phyloP scores from a whole-genome alignment of 1,284 basidiomycete species.

The Sanghuangporus sanghuang region DNA sequence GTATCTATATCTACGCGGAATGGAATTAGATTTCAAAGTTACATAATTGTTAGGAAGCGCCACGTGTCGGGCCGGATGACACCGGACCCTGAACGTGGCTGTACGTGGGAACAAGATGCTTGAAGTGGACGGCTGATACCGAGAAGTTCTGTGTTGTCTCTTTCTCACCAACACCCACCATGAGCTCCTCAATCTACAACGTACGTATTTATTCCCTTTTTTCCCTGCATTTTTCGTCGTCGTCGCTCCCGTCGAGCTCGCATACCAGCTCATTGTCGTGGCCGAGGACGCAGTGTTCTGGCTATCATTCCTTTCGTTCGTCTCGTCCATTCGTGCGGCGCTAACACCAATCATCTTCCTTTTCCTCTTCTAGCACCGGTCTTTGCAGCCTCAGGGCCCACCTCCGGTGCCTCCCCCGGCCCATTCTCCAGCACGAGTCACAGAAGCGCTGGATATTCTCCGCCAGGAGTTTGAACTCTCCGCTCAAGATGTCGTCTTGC shows the following conservation, averaged over 20 bases:
- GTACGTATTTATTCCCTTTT: conserved; percentile 27
- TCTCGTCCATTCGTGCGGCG: not conserved
- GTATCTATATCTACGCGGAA: too few relatives aligned
- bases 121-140: not conserved
- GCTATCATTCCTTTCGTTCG: not conserved
- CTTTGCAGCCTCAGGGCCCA: conserved; percentile 54
- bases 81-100: not conserved
- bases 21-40: too few relatives aligned
- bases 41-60: not conserved
- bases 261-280: not conserved
- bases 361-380: conserved; percentile 48
- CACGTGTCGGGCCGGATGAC: not conserved
- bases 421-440: conserved; percentile 47
- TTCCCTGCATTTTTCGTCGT: conserved; percentile 4
- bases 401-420: conserved; percentile 36
- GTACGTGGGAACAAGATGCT: not conserved
- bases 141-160: not conserved
- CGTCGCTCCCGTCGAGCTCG: not conserved
- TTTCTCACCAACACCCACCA: conserved; percentile 16
- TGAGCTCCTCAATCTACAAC: conserved; percentile 46
- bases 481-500: conserved; percentile 59
- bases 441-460: conserved; percentile 80
- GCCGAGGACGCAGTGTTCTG: not conserved
- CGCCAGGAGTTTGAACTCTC: conserved; percentile 84
- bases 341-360: conserved; percentile 3